Conservation (phyloP, 441 rosid species). For the Sinapis alba region DNA sequence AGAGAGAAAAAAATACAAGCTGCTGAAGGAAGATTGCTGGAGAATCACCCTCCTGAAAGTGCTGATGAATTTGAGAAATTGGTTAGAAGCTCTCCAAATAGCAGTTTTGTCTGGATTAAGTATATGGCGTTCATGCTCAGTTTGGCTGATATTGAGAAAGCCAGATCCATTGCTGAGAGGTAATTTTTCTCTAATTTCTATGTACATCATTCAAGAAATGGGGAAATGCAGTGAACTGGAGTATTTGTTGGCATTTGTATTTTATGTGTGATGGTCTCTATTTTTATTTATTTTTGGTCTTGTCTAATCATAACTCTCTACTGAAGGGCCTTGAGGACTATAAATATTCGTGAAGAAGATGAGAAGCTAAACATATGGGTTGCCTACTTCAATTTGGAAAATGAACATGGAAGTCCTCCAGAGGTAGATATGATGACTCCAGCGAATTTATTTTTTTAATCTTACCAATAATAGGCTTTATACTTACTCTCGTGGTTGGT, state of each 20-base stretch:
- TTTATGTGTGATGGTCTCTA: neutral
- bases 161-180: slow-evolving; percentile 98
- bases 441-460: neutral
- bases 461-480: slow-evolving; percentile 13
- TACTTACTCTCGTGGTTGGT: slow-evolving; percentile 25
- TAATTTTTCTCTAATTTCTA: slow-evolving; percentile 36
- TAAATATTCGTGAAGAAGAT: slow-evolving; percentile 84
- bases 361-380: slow-evolving; percentile 98
- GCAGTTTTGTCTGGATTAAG: slow-evolving; percentile 93
- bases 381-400: slow-evolving; percentile 95
- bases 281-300: neutral
- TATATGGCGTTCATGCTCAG: slow-evolving; percentile 89
- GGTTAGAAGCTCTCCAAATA: slow-evolving; percentile 91
- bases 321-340: slow-evolving; percentile 89
- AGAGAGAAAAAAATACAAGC: slow-evolving; percentile 90
- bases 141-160: slow-evolving; percentile 84
- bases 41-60: slow-evolving; percentile 79
- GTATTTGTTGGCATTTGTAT: neutral
- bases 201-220: slow-evolving; percentile 3
- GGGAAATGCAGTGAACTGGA: neutral
- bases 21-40: slow-evolving; percentile 90
- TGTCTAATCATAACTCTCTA: slow-evolving; percentile 15
- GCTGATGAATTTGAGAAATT: slow-evolving; percentile 94
- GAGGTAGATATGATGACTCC: slow-evolving; percentile 56
- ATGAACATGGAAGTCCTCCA: slow-evolving; percentile 89